Evolutionary conservation across 192 early-diverging fungal genomes (phyloP).

Genomic region (Phycomyces nitens): DNA sequence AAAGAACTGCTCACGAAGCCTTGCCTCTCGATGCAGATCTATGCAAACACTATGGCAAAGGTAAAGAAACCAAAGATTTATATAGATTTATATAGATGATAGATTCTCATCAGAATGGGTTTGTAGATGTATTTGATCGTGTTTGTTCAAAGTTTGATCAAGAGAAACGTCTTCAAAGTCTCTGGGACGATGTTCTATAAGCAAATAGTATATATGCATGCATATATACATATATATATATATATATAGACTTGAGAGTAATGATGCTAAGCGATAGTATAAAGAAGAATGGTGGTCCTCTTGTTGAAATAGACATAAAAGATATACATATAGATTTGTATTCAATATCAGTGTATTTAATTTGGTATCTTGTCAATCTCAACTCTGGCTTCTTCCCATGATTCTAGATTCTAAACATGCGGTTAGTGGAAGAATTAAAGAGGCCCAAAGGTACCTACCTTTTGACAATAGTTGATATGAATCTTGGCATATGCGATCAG

Average conservation of each 20-base stretch:
- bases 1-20: conserved; percentile 65
- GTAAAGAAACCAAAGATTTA: conserved; percentile 5
- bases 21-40: conserved; percentile 42
- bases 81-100: neutral
- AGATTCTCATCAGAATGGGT: neutral
- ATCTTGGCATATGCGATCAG: conserved; percentile 71
- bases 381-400: conserved; percentile 51
- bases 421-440: neutral
- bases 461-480: conserved; percentile 69
- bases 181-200: conserved; percentile 3
- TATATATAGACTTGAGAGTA: too few species aligned
- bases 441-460: conserved; percentile 38
- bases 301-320: too few species aligned
- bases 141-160: neutral
- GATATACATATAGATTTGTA: neutral
- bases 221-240: too few species aligned
- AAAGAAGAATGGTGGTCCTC: neutral
- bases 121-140: neutral
- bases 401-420: conserved; percentile 45
- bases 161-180: neutral
- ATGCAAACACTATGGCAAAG: conserved; percentile 48
- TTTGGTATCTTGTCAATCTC: conserved; percentile 45
- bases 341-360: neutral
- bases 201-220: neutral
- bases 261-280: neutral